Conservation (phyloP, 176 grass and related monocot genomes). For the Coix lacrymajobi region DNA sequence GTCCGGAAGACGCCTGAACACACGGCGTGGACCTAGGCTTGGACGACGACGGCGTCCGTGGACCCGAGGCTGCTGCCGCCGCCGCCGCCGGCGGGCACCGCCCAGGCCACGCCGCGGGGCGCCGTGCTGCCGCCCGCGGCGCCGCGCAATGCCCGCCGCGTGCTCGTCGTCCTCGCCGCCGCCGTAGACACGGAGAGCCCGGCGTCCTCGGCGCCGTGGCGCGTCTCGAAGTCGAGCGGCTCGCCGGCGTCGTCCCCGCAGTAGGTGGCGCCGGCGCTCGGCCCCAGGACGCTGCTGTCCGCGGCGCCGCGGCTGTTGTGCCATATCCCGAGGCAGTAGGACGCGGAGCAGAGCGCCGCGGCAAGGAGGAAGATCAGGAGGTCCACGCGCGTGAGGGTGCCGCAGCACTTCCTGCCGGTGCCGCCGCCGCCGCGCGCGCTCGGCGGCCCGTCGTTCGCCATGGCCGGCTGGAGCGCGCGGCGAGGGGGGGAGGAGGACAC, state of each 20-base stretch:
- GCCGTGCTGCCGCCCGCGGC: neutral
- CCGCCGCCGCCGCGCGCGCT: neutral
- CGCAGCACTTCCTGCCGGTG: conserved; percentile 7
- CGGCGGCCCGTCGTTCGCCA: conserved; percentile 35
- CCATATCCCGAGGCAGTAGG: conserved; percentile 72
- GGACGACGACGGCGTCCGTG: conserved; percentile 35
- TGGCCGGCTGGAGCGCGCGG: neutral
- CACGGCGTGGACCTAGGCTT: conserved; percentile 41
- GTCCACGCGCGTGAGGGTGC: conserved; percentile 27
- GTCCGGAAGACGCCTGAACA: conserved; percentile 16
- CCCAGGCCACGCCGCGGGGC: conserved; percentile 2
- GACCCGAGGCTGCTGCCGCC: conserved; percentile 21
- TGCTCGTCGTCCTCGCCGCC: neutral
- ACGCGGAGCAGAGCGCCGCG: conserved; percentile 49
- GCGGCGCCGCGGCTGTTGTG: conserved; percentile 43
- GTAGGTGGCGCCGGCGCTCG: neutral
- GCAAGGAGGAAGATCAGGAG: conserved; percentile 33
- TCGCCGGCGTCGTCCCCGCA: conserved; percentile 22
- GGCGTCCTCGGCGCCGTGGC: conserved; percentile 48
- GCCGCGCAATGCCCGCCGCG: conserved; percentile 17
- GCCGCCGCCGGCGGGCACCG: conserved; percentile 23
- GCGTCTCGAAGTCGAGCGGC: conserved; percentile 67
- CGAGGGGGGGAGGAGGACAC: neutral
- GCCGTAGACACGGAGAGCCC: conserved; percentile 33
- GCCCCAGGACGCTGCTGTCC: conserved; percentile 16